phyloP scores from a whole-genome alignment of 139 green algal genomes.

The Asterochloris erici region DNA sequence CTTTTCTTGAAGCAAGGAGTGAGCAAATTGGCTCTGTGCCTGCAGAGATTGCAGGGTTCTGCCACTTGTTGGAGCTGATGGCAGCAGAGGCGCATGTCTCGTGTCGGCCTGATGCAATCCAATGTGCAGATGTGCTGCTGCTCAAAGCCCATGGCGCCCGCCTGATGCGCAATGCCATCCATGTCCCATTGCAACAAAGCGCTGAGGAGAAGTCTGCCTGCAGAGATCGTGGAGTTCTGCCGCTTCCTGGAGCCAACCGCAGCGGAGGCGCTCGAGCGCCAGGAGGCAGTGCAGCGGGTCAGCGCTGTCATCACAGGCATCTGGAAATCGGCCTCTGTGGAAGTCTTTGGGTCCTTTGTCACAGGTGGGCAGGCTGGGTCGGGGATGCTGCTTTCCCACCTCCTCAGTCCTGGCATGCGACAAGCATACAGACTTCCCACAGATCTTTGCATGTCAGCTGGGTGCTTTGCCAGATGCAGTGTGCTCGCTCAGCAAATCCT shows the following conservation, averaged over 20 bases:
- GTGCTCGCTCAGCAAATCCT: too few relatives aligned
- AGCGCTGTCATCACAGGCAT: slow-evolving; percentile 57
- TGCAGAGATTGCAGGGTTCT: background rate
- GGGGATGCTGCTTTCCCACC: background rate
- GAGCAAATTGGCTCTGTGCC: background rate
- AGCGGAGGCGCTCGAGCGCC: slow-evolving; percentile 45
- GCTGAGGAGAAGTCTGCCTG: background rate
- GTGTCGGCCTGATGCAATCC: background rate
- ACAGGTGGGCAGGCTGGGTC: slow-evolving; percentile 34
- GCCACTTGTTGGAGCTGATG: background rate
- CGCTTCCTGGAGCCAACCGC: slow-evolving; percentile 63
- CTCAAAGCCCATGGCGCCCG: background rate
- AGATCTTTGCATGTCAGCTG: too few relatives aligned
- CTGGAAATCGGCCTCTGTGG: slow-evolving; percentile 54
- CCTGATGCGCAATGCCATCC: too few relatives aligned
- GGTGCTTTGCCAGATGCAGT: too few relatives aligned
- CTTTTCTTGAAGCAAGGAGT: too few relatives aligned
- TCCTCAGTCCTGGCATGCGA: too few relatives aligned
- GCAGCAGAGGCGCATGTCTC: background rate
- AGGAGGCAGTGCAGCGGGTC: slow-evolving; percentile 50
- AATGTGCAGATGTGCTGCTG: background rate
- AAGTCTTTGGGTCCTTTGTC: slow-evolving; percentile 80
- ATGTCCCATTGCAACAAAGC: too few relatives aligned
- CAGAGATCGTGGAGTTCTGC: slow-evolving; percentile 78
- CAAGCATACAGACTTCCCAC: too few relatives aligned